Evolutionary conservation across 2,329 filamentous ascomycete species (phyloP), one percentile per base, ranked within the genome.

Genomic region (Bipolaris sorokiniana): DNA sequence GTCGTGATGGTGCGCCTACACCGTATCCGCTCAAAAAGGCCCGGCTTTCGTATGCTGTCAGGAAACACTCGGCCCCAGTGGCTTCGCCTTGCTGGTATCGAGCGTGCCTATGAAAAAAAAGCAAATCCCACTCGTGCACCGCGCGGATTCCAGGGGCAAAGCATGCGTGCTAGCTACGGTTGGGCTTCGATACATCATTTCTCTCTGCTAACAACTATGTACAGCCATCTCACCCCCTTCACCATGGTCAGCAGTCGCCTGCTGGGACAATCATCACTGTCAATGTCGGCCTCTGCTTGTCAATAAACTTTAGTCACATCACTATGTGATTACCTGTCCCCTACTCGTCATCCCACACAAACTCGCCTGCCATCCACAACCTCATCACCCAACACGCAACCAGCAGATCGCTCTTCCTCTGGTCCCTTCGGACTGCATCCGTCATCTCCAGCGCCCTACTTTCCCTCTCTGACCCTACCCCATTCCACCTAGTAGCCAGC

Each of bases 331-430:
- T 1, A 13, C 28, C 10, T 11, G 13, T 4, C 34, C n/a, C 13
- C 34, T 44, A 40, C 28, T 41, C 31, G 15, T 44, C 51, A 16
- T 62, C 58, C 64, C 66, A 70, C 41, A 63, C 42, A 36, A 65
- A 22, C 26, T 61, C 64, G 28, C 62, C 62, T 15, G 20, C 54
- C 48, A 54, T 58, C 69, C 69, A 73, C 10, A 61, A 31, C 56
- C 52, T 61, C 63, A 66, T 66, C 18, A 67, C 56, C 68, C 68
- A 73, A 51, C 68, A 73, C 23, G 60, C 61, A 37, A 73, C 59
- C 52, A 70, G 45, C 48, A 69, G 42, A 48, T 73, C 67, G 40
- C 64, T 58, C 45, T 38, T 41, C 50, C 16, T 49, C 26, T 42
- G 55, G 31, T 59, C 53, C 15, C 13, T 55, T 15, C 46, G 49